Percentiles rank a stretch among this genome's conserved stretches.
Conservation (phyloP, 202 grass and related monocot species). For the Miscanthus sacchariflorus region DNA sequence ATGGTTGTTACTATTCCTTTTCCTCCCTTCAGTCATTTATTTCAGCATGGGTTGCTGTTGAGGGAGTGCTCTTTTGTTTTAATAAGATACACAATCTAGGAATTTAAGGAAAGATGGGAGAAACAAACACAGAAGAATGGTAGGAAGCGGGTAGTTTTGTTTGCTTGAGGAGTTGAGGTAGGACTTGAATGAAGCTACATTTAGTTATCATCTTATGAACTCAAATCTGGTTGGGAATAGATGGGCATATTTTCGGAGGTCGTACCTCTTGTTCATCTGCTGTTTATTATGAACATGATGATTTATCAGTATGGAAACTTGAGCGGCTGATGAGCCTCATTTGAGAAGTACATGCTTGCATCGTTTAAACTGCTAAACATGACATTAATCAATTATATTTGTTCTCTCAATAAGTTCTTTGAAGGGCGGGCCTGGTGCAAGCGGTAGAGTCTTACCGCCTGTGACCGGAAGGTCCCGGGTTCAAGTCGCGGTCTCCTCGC, state of each 20-base stretch:
- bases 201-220: background rate
- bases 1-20: conserved; percentile 4
- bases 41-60: conserved; percentile 15
- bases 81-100: background rate
- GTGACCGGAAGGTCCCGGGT: no score
- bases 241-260: conserved; percentile 1
- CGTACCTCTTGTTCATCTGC: background rate
- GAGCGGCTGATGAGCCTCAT: background rate
- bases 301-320: conserved; percentile 14
- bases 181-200: background rate
- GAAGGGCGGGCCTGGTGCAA: no score
- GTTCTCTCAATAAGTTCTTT: conserved; percentile 13
- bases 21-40: background rate
- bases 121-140: conserved; percentile 40
- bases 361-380: conserved; percentile 4
- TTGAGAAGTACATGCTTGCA: conserved; percentile 7
- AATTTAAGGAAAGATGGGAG: conserved; percentile 1
- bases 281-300: conserved; percentile 25
- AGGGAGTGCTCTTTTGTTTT: background rate
- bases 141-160: background rate
- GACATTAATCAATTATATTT: background rate
- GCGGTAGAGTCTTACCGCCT: no score
- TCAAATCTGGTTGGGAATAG: background rate
- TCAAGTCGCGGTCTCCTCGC: no score
- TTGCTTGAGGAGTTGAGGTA: background rate